phyloP scores from a whole-genome alignment of 176 grass and related monocot species.

The Chrysopogon serrulatus region DNA sequence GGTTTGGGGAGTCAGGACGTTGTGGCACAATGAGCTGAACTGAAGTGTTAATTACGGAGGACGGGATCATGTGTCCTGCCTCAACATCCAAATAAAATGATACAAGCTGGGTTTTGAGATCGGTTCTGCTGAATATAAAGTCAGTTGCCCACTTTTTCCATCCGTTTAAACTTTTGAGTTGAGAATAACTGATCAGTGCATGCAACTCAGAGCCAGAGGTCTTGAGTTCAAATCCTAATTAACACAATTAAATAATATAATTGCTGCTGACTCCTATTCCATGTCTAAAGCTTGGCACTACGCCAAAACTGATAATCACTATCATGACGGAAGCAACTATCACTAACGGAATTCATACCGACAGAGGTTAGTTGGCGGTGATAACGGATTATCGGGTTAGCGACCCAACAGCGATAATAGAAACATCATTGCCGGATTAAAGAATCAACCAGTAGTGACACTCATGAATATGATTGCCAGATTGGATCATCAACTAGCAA shows the following conservation, averaged over 20 bases:
- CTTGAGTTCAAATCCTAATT: not conserved
- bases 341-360: too few relatives aligned
- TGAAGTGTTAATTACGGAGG: not conserved
- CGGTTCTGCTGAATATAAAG: not conserved
- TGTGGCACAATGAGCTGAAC: not conserved
- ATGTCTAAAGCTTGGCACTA: too few relatives aligned
- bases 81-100: not conserved
- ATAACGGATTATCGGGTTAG: too few relatives aligned
- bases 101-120: not conserved
- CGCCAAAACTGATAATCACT: too few relatives aligned
- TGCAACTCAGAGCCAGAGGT: not conserved
- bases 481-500: too few relatives aligned
- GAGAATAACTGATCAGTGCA: not conserved
- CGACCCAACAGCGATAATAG: too few relatives aligned
- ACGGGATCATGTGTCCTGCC: not conserved
- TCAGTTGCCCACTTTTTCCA: not conserved
- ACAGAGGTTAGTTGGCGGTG: too few relatives aligned
- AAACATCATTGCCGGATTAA: too few relatives aligned
- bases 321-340: too few relatives aligned
- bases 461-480: too few relatives aligned
- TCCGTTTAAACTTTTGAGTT: not conserved
- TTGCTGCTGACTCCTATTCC: not conserved
- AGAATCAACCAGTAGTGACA: too few relatives aligned
- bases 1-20: not conserved
- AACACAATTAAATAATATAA: not conserved